Conservation (phyloP, 78 protist species). For the Mastigamoeba balamuthi region DNA sequence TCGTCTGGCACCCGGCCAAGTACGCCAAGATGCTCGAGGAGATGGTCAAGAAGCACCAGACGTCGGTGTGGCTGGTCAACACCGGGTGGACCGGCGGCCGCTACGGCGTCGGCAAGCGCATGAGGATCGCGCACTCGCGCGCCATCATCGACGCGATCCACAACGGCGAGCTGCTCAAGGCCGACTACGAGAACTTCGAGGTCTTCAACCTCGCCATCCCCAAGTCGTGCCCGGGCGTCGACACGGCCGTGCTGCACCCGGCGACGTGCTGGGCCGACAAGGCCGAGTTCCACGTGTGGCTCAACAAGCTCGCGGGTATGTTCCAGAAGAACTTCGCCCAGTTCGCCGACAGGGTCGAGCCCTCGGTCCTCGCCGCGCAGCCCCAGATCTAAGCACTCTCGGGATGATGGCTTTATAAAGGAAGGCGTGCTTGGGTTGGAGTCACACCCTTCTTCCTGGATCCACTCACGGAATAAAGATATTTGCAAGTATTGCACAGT, state of each 20-base stretch:
- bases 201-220: slow-evolving; percentile 73
- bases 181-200: slow-evolving; percentile 12
- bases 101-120: slow-evolving; percentile 74
- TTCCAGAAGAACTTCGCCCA: slow-evolving; percentile 66
- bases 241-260: slow-evolving; percentile 72
- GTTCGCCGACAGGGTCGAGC: slow-evolving; percentile 44
- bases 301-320: slow-evolving; percentile 50
- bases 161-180: slow-evolving; percentile 63
- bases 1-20: slow-evolving; percentile 83
- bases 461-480: too few species aligned
- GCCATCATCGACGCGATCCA: slow-evolving; percentile 85
- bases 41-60: slow-evolving; percentile 58
- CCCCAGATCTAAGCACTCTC: slow-evolving; percentile 34
- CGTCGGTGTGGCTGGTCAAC: slow-evolving; percentile 80
- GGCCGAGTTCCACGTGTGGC: slow-evolving; percentile 29
- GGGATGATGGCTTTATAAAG: too few species aligned
- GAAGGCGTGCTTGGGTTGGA: too few species aligned
- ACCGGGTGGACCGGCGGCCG: slow-evolving; percentile 88
- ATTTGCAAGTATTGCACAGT: too few species aligned
- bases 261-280: slow-evolving; percentile 68
- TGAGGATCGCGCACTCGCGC: slow-evolving; percentile 73
- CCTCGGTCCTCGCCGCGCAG: slow-evolving; percentile 43
- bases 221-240: slow-evolving; percentile 45
- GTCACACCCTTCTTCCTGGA: too few species aligned
- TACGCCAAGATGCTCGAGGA: slow-evolving; percentile 87